Conservation (phyloP, 805 yeast species). For the fission yeast (Schizosaccharomyces pombe) region DNA sequence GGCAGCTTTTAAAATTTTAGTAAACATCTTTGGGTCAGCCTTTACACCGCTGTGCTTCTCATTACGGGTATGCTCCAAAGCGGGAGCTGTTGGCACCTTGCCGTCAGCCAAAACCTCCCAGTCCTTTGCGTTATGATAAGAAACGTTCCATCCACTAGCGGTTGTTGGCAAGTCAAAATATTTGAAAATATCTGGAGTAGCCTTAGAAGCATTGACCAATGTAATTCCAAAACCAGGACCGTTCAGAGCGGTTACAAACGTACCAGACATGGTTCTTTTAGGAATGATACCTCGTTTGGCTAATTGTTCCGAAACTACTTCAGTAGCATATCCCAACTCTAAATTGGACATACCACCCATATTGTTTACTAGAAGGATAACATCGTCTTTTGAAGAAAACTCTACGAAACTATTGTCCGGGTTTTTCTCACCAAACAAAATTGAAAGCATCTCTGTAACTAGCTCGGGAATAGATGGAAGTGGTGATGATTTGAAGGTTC, state of each 20-base stretch:
- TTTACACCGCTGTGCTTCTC: slow-evolving; percentile 1
- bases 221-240: slow-evolving; percentile 85
- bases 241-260: slow-evolving; percentile 70
- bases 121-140: no score
- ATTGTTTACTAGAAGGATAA: slow-evolving; percentile 52
- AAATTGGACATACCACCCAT: slow-evolving; percentile 74
- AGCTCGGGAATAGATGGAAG: slow-evolving; percentile 52
- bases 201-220: slow-evolving; percentile 37
- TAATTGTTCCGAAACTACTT: slow-evolving; percentile 41
- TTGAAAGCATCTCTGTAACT: slow-evolving; percentile 32
- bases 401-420: slow-evolving; percentile 60
- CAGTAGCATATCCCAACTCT: slow-evolving; percentile 47
- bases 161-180: slow-evolving; percentile 8
- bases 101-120: no score
- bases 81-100: not conserved
- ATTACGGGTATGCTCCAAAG: not conserved
- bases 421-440: slow-evolving; percentile 39
- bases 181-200: slow-evolving; percentile 3
- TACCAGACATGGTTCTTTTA: slow-evolving; percentile 45
- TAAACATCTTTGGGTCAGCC: slow-evolving; percentile 4
- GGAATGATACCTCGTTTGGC: slow-evolving; percentile 27
- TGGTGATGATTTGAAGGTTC: slow-evolving; percentile 38
- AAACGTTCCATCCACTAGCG: slow-evolving; percentile 10
- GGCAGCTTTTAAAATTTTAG: slow-evolving; percentile 7
- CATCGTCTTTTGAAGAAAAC: slow-evolving; percentile 37